These are phyloP conservation scores for Coniochaeta sp. DNA, from an alignment of 2,329 filamentous ascomycete genomes.

Conservation along the genomic window DNA sequence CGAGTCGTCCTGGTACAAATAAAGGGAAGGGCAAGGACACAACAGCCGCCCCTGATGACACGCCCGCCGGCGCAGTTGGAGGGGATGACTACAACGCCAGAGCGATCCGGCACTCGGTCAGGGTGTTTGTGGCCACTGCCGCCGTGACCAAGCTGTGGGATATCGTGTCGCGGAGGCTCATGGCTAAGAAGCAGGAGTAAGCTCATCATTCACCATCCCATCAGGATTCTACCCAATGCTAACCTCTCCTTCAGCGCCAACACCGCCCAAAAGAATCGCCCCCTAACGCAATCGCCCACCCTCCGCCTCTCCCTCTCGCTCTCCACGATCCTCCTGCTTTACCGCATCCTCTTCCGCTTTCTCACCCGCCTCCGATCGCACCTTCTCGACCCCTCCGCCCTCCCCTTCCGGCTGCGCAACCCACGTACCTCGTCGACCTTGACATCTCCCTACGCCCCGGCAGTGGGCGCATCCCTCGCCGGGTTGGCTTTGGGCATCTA, in stretches of 20 bases:
- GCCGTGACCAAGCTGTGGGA: slow-evolving; percentile 58
- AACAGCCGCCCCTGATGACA: too few relatives aligned
- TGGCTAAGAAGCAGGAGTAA: slow-evolving; percentile 37
- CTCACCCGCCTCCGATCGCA: slow-evolving; percentile 72
- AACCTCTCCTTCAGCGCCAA: slow-evolving; percentile 12
- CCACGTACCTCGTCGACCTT: slow-evolving; percentile 67
- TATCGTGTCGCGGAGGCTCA: slow-evolving; percentile 39
- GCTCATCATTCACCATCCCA: slow-evolving; percentile 14
- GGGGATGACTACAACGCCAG: slow-evolving; percentile 62
- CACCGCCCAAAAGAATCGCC: slow-evolving; percentile 33
- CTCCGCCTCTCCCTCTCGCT: slow-evolving; percentile 76
- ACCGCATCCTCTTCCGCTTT: slow-evolving; percentile 86
- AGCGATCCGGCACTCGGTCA: slow-evolving; percentile 62
- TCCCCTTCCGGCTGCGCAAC: slow-evolving; percentile 76
- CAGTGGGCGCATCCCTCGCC: slow-evolving; percentile 82
- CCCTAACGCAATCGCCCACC: slow-evolving; percentile 58
- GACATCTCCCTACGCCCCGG: slow-evolving; percentile 78
- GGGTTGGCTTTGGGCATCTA: slow-evolving; percentile 76
- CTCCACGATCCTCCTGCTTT: slow-evolving; percentile 78
- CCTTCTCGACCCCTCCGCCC: slow-evolving; percentile 71
- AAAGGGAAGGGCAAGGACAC: slow-evolving; percentile 18
- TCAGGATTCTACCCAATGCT: too few relatives aligned
- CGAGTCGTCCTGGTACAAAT: slow-evolving; percentile 13
- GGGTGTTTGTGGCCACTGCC: slow-evolving; percentile 61
- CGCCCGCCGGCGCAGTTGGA: background rate